Evolutionary conservation across 805 yeast genomes (phyloP), one percentile per base, ranked within the genome.

Genomic region (Candida ulmi): DNA sequence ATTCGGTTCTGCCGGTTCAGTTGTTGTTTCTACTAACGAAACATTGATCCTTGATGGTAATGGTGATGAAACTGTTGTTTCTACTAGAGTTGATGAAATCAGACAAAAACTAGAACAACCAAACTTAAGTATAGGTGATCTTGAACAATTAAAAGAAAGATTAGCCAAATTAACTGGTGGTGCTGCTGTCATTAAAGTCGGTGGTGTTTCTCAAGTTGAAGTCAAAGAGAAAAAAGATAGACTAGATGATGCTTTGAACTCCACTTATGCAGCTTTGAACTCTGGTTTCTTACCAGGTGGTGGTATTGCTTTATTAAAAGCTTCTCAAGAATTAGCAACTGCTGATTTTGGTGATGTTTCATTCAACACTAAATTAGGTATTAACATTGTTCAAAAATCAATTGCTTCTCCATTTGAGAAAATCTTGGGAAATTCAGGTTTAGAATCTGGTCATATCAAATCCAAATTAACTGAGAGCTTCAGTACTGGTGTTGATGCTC

Each of bases 191-290:
- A 76, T 93, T 59, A 86, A 85, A 73, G 98, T 91, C 46, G 99
- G 99, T 64, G 99, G 99, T 54, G 65, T 95, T 34, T 84, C 96
- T 17, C 98, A 93, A 71, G 85, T 93, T 51, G 98, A 93, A 71
- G 99, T 93, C 51, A 95, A 97, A 60, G 99, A 93, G 76, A 93
- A 93, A 93, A 93, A 93, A 75, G 99, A 93, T 66, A 84, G 99
- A 70, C 87, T 88, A 61, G 98, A 93, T 58, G 99, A 93, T 71
- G 98, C 99, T 21, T 76, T 93, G 62, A 91, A 93, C 62, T 97
- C 99, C 41, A 93, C 98, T 39, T 88, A 98, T 69, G 97, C 99
- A 43, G 99, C 99, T 50, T 96, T 93, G 48, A 91, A 91, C 69
- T 96, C 88, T 69, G 99, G 99, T 70, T 88, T 93, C 61, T 76